Evolutionary conservation across 805 yeast species (phyloP).

Genomic region (Cyberlindnera nakhonratchasimensis): DNA sequence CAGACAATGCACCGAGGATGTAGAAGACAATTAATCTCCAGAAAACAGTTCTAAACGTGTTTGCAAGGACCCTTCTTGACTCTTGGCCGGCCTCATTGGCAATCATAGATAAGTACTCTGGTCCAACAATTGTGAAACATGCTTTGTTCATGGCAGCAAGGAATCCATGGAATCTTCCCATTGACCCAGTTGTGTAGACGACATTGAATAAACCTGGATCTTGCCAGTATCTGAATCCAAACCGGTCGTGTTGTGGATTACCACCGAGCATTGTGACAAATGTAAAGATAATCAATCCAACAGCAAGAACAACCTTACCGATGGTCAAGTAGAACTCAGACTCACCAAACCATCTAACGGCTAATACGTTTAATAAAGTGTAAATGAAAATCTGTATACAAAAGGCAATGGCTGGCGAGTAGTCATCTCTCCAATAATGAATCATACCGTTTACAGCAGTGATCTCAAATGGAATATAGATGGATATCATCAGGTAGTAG

Average conservation of each 20-base stretch:
- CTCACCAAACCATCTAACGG: constrained; percentile 76
- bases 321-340: constrained; percentile 73
- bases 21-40: constrained; percentile 58
- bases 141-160: constrained; percentile 68
- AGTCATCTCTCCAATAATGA: constrained; percentile 75
- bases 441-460: constrained; percentile 60
- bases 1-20: constrained; percentile 60
- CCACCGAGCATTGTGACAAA: constrained; percentile 84
- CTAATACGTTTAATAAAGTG: constrained; percentile 60
- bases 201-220: constrained; percentile 52
- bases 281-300: constrained; percentile 69
- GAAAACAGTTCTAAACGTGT: constrained; percentile 70
- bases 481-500: constrained; percentile 52
- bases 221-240: constrained; percentile 55
- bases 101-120: constrained; percentile 78
- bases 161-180: constrained; percentile 71
- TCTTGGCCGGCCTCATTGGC: constrained; percentile 77
- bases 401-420: constrained; percentile 65
- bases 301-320: constrained; percentile 67
- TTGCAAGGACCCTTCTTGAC: constrained; percentile 68
- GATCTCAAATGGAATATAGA: constrained; percentile 60
- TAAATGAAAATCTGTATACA: constrained; percentile 64
- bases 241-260: constrained; percentile 63
- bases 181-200: constrained; percentile 47
- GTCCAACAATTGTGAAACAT: constrained; percentile 76